Percentiles rank a stretch among this genome's conserved stretches.
Conservation (phyloP, 2,329 filamentous ascomycete genomes). For the Fusarium sp. region DNA sequence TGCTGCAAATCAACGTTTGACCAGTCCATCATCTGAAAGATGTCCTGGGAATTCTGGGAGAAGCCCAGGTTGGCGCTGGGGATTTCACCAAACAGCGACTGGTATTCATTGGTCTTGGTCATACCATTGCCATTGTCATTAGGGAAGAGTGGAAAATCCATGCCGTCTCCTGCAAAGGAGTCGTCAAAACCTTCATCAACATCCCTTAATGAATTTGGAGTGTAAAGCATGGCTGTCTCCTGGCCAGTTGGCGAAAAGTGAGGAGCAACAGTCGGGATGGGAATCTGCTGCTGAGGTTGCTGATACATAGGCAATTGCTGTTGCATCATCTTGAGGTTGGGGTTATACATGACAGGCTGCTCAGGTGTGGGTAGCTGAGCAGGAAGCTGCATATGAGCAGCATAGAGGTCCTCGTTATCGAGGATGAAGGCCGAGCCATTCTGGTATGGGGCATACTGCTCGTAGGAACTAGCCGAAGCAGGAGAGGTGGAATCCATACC, state of each 20-base stretch:
- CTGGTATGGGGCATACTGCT: slow-evolving; percentile 69
- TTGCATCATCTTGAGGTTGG: slow-evolving; percentile 51
- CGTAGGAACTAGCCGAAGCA: slow-evolving; percentile 48
- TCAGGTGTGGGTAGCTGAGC: slow-evolving; percentile 54
- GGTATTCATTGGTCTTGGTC: slow-evolving; percentile 47
- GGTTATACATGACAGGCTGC: slow-evolving; percentile 49
- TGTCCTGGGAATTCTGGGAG: slow-evolving; percentile 61
- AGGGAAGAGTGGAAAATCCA: slow-evolving; percentile 73
- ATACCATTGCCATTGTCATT: slow-evolving; percentile 40
- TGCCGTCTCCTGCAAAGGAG: slow-evolving; percentile 54
- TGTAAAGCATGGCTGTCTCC: slow-evolving; percentile 73
- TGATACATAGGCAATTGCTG: slow-evolving; percentile 52
- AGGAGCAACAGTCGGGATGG: slow-evolving; percentile 43
- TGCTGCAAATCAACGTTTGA: slow-evolving; percentile 46
- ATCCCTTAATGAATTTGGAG: slow-evolving; percentile 68
- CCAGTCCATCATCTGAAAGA: slow-evolving; percentile 59
- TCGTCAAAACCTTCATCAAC: slow-evolving; percentile 75
- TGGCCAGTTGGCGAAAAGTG: slow-evolving; percentile 77
- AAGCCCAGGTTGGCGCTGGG: slow-evolving; percentile 62
- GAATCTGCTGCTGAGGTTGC: slow-evolving; percentile 40
- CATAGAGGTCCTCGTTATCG: slow-evolving; percentile 70
- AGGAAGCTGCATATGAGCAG: slow-evolving; percentile 65
- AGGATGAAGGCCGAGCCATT: slow-evolving; percentile 69
- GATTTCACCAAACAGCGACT: slow-evolving; percentile 60
- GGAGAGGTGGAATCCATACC: slow-evolving; percentile 52